These are phyloP conservation scores for Sarocladium oryzae DNA, from an alignment of 2,329 filamentous ascomycete species.

Conservation along the genomic window DNA sequence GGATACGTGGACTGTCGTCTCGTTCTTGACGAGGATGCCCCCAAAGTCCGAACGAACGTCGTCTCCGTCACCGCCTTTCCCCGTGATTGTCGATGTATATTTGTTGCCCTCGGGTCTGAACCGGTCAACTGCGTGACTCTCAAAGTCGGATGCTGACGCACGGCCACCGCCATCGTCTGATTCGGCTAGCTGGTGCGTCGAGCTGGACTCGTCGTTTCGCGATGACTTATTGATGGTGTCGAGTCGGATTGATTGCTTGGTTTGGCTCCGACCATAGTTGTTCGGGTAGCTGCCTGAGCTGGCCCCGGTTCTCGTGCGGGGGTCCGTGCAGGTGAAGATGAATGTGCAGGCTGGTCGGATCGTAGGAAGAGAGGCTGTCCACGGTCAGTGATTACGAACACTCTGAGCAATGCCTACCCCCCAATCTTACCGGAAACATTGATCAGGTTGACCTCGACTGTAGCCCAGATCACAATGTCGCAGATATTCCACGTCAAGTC, in stretches of 20 bases:
- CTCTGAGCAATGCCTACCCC: too few species aligned
- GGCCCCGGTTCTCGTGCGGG: conserved; percentile 7
- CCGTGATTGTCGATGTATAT: conserved; percentile 11
- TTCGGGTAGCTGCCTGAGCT: conserved; percentile 10
- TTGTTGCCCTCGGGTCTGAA: conserved; percentile 9
- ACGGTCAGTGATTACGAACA: too few species aligned
- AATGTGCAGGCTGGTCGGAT: conserved; percentile 12
- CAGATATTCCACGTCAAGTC: conserved; percentile 13
- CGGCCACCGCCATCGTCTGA: conserved; percentile 11
- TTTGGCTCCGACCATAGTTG: conserved; percentile 8
- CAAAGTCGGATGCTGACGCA: conserved; percentile 10
- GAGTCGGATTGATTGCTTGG: conserved; percentile 11
- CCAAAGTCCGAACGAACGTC: background rate
- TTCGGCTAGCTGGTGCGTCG: conserved; percentile 12
- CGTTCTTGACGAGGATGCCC: conserved; percentile 3
- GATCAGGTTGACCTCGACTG: conserved; percentile 10
- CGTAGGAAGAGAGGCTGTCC: conserved; percentile 11
- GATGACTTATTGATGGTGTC: conserved; percentile 10
- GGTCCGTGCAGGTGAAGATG: conserved; percentile 12
- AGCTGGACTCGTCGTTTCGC: conserved; percentile 12
- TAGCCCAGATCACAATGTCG: conserved; percentile 11
- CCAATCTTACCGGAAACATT: conserved; percentile 11
- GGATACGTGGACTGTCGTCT: background rate
- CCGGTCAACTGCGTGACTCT: conserved; percentile 10
- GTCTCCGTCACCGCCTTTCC: background rate